Evolutionary conservation across 129 eudicot genomes (phyloP).

Genomic region (Centella asiatica): DNA sequence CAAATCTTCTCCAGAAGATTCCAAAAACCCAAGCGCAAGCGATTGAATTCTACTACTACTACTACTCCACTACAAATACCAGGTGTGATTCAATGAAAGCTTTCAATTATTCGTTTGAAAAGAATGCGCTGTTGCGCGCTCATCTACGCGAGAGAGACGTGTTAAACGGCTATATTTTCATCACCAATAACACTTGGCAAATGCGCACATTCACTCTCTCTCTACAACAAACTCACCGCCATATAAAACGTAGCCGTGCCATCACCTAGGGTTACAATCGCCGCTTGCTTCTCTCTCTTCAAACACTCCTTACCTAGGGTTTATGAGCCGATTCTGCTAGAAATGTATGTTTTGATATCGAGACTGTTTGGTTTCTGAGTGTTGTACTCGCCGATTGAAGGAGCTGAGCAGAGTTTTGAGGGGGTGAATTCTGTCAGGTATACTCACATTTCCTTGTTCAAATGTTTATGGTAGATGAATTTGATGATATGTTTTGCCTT

Average conservation of each 20-base stretch:
- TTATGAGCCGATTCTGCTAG: too few species aligned
- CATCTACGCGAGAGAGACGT: neutral
- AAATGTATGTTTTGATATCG: neutral
- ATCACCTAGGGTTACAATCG: too few species aligned
- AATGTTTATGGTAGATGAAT: neutral
- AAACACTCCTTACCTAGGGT: neutral
- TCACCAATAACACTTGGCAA: constrained; percentile 1
- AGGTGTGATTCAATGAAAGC: neutral
- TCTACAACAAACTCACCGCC: neutral
- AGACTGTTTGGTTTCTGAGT: neutral
- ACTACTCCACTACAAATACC: too few species aligned
- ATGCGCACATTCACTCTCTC: neutral
- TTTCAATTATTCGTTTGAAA: neutral
- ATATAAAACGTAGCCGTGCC: too few species aligned
- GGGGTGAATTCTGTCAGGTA: neutral
- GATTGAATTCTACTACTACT: too few species aligned
- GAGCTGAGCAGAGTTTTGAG: neutral
- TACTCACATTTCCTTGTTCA: neutral
- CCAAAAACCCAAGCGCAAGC: too few species aligned
- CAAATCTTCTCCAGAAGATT: too few species aligned
- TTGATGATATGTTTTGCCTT: neutral
- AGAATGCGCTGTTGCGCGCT: neutral
- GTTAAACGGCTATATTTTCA: neutral
- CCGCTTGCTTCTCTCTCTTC: too few species aligned
- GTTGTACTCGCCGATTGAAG: neutral